Percentiles rank a stretch among this genome's conserved stretches.
phyloP scores from a whole-genome alignment of 73 alveolate species.

The Uronychia setigera region DNA sequence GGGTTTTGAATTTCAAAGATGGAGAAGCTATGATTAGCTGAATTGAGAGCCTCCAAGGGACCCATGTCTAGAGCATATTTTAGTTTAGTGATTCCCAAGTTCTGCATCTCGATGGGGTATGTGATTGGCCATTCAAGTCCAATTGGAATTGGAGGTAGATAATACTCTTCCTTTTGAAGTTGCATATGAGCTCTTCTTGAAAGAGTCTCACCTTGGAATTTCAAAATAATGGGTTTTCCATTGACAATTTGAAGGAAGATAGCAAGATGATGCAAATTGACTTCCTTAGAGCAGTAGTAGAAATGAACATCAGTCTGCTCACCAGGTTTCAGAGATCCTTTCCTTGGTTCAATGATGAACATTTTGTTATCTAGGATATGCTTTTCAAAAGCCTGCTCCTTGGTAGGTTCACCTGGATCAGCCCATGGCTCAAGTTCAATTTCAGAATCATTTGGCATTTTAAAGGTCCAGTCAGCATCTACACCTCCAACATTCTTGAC shows the following conservation, averaged over 20 bases:
- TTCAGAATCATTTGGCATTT: constrained; percentile 93
- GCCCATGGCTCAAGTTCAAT: constrained; percentile 98
- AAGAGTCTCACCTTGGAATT: constrained; percentile 93
- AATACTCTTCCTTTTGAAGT: constrained; percentile 83
- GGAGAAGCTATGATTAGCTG: constrained; percentile 84
- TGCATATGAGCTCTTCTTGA: constrained; percentile 92
- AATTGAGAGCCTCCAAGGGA: constrained; percentile 74
- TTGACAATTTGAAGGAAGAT: constrained; percentile 92
- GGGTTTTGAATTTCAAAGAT: constrained; percentile 94
- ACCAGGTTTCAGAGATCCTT: constrained; percentile 89
- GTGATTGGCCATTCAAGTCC: constrained; percentile 96
- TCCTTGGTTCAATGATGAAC: constrained; percentile 94
- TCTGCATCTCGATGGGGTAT: constrained; percentile 95
- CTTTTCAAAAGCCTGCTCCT: constrained; percentile 95
- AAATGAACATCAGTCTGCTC: constrained; percentile 82
- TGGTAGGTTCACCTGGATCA: constrained; percentile 99
- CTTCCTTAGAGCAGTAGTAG: constrained; percentile 76
- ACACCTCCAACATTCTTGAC: constrained; percentile 98
- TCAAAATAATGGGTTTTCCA: constrained; percentile 96
- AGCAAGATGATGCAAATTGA: constrained; percentile 82
- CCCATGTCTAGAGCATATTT: constrained; percentile 88
- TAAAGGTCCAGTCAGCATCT: constrained; percentile 92
- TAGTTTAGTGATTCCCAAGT: constrained; percentile 95
- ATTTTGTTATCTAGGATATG: constrained; percentile 92
- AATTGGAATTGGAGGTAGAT: constrained; percentile 95